Evolutionary conservation across 257 asterid genomes (phyloP).

Genomic region (Nicotiana tabacum): DNA sequence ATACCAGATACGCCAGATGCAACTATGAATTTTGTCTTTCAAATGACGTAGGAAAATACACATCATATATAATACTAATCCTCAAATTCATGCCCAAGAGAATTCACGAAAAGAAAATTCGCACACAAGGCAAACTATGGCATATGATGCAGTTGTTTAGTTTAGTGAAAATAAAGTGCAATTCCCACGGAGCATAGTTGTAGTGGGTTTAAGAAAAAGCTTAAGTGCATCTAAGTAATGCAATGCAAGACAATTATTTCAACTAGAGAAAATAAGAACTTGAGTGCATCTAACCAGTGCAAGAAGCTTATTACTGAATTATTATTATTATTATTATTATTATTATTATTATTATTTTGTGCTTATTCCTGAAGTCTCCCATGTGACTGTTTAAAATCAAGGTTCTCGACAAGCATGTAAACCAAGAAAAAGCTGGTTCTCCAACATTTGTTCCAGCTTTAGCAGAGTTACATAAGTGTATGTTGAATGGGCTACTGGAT

Average conservation of each 20-base stretch:
- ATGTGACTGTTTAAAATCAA: background rate
- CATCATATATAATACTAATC: background rate
- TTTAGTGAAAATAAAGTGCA: background rate
- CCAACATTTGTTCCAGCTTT: background rate
- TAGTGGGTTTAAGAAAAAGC: background rate
- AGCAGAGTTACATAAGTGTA: background rate
- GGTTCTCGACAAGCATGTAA: constrained; percentile 8
- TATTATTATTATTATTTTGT: background rate
- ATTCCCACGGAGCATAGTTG: background rate
- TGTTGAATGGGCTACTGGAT: background rate
- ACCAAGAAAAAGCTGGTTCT: background rate
- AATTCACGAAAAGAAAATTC: background rate
- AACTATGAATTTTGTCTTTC: background rate
- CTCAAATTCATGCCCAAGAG: background rate
- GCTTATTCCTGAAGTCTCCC: background rate
- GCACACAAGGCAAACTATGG: background rate
- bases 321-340: too few species aligned
- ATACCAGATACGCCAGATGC: background rate
- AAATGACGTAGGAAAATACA: background rate
- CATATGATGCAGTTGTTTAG: background rate
- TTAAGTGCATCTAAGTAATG: background rate
- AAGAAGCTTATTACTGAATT: too few species aligned
- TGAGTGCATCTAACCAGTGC: background rate
- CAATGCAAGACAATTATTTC: background rate
- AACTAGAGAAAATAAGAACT: background rate